Evolutionary conservation across 495 filamentous ascomycete species (phyloP).

Genomic region (Xylaria flabelliformis): DNA sequence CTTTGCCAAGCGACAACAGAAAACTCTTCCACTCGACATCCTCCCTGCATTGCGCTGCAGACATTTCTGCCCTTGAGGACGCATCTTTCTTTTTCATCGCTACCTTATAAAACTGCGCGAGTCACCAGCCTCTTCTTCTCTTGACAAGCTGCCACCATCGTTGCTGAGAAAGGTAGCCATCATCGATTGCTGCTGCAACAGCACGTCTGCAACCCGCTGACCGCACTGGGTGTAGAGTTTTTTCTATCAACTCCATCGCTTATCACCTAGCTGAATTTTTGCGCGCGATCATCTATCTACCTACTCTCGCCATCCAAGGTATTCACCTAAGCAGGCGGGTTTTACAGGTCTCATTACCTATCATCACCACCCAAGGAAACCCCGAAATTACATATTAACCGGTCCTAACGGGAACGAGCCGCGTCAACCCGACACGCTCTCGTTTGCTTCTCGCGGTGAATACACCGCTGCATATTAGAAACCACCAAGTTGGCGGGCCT

Average conservation of each 20-base stretch:
- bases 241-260: slow-evolving; percentile 5
- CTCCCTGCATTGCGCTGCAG: slow-evolving; percentile 4
- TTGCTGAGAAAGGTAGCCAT: neutral
- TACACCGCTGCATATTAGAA: slow-evolving; percentile 37
- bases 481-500: slow-evolving; percentile 97
- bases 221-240: neutral
- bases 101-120: neutral
- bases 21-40: slow-evolving; percentile 9
- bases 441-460: slow-evolving; percentile 35
- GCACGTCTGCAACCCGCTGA: neutral
- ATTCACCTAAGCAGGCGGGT: neutral
- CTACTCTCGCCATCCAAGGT: too few species aligned
- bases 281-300: neutral
- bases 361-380: neutral
- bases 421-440: slow-evolving; percentile 36
- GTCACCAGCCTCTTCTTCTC: neutral
- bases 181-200: slow-evolving; percentile 2
- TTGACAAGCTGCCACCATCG: neutral
- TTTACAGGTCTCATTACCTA: neutral
- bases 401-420: slow-evolving; percentile 15
- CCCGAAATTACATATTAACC: neutral
- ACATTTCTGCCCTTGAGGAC: slow-evolving; percentile 13
- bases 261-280: neutral
- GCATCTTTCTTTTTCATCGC: neutral
- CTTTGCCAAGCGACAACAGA: slow-evolving; percentile 8